Conservation (phyloP, 345 rosid species). For the Fremontodendron californicum region DNA sequence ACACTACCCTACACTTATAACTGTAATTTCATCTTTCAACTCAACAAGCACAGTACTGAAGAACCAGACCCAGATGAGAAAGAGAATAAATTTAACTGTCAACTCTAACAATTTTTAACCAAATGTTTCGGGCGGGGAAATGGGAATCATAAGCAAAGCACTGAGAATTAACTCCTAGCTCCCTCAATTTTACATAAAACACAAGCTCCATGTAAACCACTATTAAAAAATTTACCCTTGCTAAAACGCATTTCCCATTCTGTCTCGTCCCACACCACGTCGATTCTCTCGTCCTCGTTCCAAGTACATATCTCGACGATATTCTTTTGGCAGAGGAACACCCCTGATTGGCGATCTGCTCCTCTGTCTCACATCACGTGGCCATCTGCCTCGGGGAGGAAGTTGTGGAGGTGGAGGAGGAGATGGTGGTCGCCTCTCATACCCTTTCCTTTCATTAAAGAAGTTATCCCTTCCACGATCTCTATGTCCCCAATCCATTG, state of each 20-base stretch:
- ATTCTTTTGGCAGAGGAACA: slow-evolving; percentile 42
- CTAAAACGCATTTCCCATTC: background rate
- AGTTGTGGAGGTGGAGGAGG: slow-evolving; percentile 33
- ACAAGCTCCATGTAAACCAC: background rate
- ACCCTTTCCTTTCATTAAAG: slow-evolving; percentile 53
- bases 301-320: too few relatives aligned
- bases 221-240: background rate
- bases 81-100: background rate
- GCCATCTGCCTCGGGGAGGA: slow-evolving; percentile 68
- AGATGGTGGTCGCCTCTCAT: slow-evolving; percentile 44
- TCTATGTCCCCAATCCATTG: slow-evolving; percentile 47
- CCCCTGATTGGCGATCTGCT: slow-evolving; percentile 68
- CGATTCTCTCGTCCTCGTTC: slow-evolving; percentile 55
- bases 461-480: slow-evolving; percentile 54
- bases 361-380: slow-evolving; percentile 57
- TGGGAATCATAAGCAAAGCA: background rate
- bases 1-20: too few relatives aligned
- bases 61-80: background rate
- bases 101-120: background rate
- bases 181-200: background rate
- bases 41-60: background rate
- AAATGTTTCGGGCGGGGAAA: background rate
- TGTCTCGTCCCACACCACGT: slow-evolving; percentile 35
- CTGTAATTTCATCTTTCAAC: background rate
- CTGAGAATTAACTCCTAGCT: background rate